Base-by-base conservation (phyloP, 495 filamentous ascomycete genomes). In the Hypomontagnella submonticulosa region DNA sequence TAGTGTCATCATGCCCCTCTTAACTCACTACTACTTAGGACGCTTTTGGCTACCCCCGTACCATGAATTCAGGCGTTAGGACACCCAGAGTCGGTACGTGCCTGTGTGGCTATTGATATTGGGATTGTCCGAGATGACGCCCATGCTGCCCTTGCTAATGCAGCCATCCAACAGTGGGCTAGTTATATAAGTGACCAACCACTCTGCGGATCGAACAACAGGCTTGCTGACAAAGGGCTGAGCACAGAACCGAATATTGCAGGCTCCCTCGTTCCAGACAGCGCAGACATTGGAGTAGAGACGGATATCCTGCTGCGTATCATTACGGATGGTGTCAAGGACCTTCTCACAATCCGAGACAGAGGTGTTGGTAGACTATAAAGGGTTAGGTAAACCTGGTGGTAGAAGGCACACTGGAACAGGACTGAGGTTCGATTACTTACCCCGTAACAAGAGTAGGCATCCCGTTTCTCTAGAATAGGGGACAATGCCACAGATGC, bases 381-480 rank as follows among this genome's bases (percentile, higher is more conserved):
- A 46, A 48, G 1, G 23, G 20, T 33, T 10, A 12, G 23, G 20
- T 57, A 43, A 65, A 51, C 40, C 15, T 32, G 4, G 3, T 23
- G 2, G 12, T 32, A 34, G 10, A 27, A n/a, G 16, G 15, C 23
- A 30, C 1, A 15, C 37, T 49, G 20, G 32, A 47, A 36, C 34
- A 30, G 33, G 11, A 18, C 16, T 30, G 12, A 4, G 3, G 5
- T 38, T 0, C 3, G 2, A 19, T 41, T 10, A 59, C 69, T 50
- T 71, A 73, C 71, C 4, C 71, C 71, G 27, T 73, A 73, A 15
- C 71, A 73, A 23, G 62, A 62, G 41, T 54, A 73, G 18, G 71
- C 71, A 55, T 73, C 71, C 57, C 71, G 66, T 33, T 71, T 73
- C 38, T 54, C 46, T 6, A 73, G 69, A 36, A 18, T 5, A 27